phyloP scores from a whole-genome alignment of 1,139 yeast genomes.

The Saccharomyces hybrid region DNA sequence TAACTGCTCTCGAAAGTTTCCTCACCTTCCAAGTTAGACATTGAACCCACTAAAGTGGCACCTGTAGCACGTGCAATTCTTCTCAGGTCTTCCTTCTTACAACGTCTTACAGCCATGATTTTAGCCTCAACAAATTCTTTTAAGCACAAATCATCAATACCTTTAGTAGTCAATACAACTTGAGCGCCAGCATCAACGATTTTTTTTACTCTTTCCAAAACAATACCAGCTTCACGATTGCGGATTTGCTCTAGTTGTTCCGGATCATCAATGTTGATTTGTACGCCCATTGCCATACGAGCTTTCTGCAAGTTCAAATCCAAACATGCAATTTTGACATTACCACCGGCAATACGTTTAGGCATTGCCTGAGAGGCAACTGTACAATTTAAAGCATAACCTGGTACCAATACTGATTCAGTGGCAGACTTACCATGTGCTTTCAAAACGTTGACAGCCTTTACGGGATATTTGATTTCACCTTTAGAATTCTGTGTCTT shows the following conservation, averaged over 20 bases:
- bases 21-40: slow-evolving; percentile 95
- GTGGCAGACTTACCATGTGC: slow-evolving; percentile 93
- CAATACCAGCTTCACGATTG: slow-evolving; percentile 87
- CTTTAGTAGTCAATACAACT: slow-evolving; percentile 93
- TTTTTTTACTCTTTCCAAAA: slow-evolving; percentile 79
- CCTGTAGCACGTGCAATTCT: slow-evolving; percentile 98
- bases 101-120: slow-evolving; percentile 96
- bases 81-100: slow-evolving; percentile 93
- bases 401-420: slow-evolving; percentile 82
- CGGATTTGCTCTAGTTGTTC: slow-evolving; percentile 94
- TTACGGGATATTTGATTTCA: slow-evolving; percentile 88
- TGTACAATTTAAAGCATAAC: slow-evolving; percentile 95
- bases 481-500: slow-evolving; percentile 86
- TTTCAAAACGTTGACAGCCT: slow-evolving; percentile 91
- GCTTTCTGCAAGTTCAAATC: slow-evolving; percentile 95
- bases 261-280: slow-evolving; percentile 94
- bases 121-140: slow-evolving; percentile 94
- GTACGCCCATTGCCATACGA: slow-evolving; percentile 97
- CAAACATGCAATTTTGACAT: slow-evolving; percentile 72
- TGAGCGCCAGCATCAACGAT: slow-evolving; percentile 92
- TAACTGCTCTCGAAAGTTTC: slow-evolving; percentile 87
- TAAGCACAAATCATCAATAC: slow-evolving; percentile 93
- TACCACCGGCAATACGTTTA: slow-evolving; percentile 55
- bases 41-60: slow-evolving; percentile 77
- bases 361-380: slow-evolving; percentile 97